Evolutionary conservation across 148 eudicot genomes (phyloP).

Genomic region (Suaeda aralocaspica): DNA sequence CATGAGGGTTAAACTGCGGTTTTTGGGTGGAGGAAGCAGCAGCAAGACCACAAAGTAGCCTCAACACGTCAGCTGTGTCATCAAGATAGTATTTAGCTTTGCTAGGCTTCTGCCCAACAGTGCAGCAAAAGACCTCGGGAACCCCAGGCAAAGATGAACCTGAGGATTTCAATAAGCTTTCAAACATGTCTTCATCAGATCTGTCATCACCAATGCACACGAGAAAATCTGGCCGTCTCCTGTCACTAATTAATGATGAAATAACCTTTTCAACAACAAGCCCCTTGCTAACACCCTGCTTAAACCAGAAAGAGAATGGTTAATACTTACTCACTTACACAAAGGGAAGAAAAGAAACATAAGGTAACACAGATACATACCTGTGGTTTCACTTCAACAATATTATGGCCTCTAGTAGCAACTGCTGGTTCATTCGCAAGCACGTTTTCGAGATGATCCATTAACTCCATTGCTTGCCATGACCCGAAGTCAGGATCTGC

Average conservation of each 20-base stretch:
- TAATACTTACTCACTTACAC: background rate
- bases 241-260: conserved; percentile 34
- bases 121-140: conserved; percentile 72
- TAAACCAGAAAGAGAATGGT: background rate
- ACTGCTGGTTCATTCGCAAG: conserved; percentile 81
- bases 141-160: conserved; percentile 26
- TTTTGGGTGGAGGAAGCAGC: conserved; percentile 45
- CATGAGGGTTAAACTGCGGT: conserved; percentile 39
- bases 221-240: conserved; percentile 58
- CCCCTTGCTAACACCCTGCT: conserved; percentile 79
- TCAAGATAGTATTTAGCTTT: conserved; percentile 84
- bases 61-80: conserved; percentile 51
- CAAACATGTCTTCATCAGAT: conserved; percentile 92
- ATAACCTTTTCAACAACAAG: conserved; percentile 62
- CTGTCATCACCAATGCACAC: conserved; percentile 81
- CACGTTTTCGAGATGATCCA: conserved; percentile 76
- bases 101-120: conserved; percentile 90
- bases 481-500: conserved; percentile 87
- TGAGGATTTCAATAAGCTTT: conserved; percentile 49
- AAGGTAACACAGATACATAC: conserved; percentile 27
- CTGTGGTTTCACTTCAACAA: conserved; percentile 87
- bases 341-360: background rate
- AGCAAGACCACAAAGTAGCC: conserved; percentile 50
- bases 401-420: conserved; percentile 62
- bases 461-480: conserved; percentile 76